phyloP scores from a whole-genome alignment of 371 early-diverging fungal genomes.

The Apophysomyces trapeziformis region DNA sequence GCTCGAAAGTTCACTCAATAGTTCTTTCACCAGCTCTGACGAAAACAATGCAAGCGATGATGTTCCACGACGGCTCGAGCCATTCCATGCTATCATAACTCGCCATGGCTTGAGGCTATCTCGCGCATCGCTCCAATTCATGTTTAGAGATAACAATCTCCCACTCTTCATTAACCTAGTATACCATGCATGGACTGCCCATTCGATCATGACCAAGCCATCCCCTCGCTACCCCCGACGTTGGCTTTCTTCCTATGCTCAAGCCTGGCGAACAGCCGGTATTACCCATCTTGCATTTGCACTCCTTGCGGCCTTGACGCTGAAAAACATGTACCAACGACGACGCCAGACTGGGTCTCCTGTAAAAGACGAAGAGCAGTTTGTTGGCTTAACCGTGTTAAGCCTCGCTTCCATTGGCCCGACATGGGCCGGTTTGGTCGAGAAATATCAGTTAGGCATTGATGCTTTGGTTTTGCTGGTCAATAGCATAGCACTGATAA shows the following conservation, averaged over 20 bases:
- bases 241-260: constrained; percentile 27
- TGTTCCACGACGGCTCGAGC: background rate
- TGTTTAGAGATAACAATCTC: constrained; percentile 50
- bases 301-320: constrained; percentile 28
- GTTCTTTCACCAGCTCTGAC: no score
- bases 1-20: no score
- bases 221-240: constrained; percentile 27
- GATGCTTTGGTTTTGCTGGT: constrained; percentile 32
- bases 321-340: constrained; percentile 19
- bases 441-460: background rate
- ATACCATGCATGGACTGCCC: constrained; percentile 27
- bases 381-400: constrained; percentile 37
- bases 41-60: background rate
- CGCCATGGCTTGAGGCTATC: constrained; percentile 30
- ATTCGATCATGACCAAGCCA: constrained; percentile 14
- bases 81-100: constrained; percentile 18
- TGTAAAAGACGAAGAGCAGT: constrained; percentile 31
- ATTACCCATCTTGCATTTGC: constrained; percentile 47
- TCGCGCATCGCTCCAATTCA: constrained; percentile 23
- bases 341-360: background rate
- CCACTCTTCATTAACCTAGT: constrained; percentile 42
- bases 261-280: constrained; percentile 19
- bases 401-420: constrained; percentile 33
- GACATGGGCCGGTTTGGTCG: constrained; percentile 20
- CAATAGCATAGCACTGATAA: constrained; percentile 32